Conservation (phyloP, 352 stramenopile genomes). For the Globisporangium perplexum region DNA sequence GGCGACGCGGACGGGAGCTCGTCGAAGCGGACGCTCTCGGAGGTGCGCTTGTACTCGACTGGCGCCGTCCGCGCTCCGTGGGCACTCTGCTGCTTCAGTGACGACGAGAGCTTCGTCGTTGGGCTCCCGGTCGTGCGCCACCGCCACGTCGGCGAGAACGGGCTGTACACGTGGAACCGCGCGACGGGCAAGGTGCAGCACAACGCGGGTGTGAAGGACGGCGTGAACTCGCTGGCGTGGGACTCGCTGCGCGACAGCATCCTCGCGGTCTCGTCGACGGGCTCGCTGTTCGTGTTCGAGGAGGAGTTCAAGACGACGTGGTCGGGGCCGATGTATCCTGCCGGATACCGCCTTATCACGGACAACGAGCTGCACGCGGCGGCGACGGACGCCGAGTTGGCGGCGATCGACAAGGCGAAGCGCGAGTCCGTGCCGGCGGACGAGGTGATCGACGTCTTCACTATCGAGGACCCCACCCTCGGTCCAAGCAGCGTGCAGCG, state of each 20-base stretch:
- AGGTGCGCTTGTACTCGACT: slow-evolving; percentile 51
- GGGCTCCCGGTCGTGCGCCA: slow-evolving; percentile 75
- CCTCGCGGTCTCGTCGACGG: slow-evolving; percentile 57
- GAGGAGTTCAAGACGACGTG: slow-evolving; percentile 70
- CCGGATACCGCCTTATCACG: slow-evolving; percentile 69
- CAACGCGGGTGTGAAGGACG: slow-evolving; percentile 71
- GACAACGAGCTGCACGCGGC: slow-evolving; percentile 69
- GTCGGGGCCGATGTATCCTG: slow-evolving; percentile 81
- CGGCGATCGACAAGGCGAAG: slow-evolving; percentile 21
- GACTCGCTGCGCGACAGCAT: slow-evolving; percentile 47
- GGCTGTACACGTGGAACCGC: slow-evolving; percentile 75
- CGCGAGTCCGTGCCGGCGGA: not conserved
- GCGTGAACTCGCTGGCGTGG: slow-evolving; percentile 56
- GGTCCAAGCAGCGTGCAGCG: slow-evolving; percentile 5
- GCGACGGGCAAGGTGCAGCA: slow-evolving; percentile 49
- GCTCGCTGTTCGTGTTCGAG: slow-evolving; percentile 63
- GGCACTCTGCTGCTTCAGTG: slow-evolving; percentile 66
- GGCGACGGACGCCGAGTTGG: slow-evolving; percentile 29
- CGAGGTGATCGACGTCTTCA: slow-evolving; percentile 47
- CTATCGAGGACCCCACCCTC: slow-evolving; percentile 7
- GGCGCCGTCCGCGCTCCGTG: slow-evolving; percentile 69
- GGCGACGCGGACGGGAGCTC: not conserved
- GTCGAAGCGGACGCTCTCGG: slow-evolving; percentile 20
- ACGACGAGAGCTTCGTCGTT: slow-evolving; percentile 58
- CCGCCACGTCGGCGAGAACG: slow-evolving; percentile 73